Conservation (phyloP, 495 filamentous ascomycete genomes). For the Lasiosphaeria hispida region DNA sequence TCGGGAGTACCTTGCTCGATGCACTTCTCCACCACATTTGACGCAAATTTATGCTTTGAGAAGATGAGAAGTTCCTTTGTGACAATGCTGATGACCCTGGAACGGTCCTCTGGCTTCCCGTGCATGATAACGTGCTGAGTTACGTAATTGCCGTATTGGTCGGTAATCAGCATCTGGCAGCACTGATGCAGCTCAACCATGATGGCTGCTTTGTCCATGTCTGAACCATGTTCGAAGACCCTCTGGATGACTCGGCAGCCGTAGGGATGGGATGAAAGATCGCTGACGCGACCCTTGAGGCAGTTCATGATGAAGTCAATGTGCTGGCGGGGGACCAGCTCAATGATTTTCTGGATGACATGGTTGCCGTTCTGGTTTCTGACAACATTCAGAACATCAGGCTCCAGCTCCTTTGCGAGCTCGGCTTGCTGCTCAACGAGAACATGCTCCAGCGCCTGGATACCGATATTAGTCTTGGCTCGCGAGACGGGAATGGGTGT, state of each 20-base stretch:
- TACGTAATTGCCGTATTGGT: conserved; percentile 97
- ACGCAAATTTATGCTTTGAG: conserved; percentile 95
- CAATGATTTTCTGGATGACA: conserved; percentile 93
- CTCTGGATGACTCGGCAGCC: conserved; percentile 94
- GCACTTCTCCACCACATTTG: conserved; percentile 96
- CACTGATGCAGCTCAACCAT: conserved; percentile 77
- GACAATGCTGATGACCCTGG: conserved; percentile 69
- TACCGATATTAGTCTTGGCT: conserved; percentile 19
- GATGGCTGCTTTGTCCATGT: conserved; percentile 65
- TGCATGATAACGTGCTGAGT: conserved; percentile 89
- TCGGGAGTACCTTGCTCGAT: conserved; percentile 69
- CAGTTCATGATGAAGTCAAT: conserved; percentile 88
- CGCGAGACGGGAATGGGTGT: background rate
- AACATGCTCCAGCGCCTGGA: conserved; percentile 84
- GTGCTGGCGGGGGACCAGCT: conserved; percentile 75
- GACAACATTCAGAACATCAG: conserved; percentile 73
- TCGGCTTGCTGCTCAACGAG: conserved; percentile 84
- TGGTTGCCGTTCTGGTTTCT: conserved; percentile 95
- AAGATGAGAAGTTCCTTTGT: conserved; percentile 64
- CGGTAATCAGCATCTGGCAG: conserved; percentile 69
- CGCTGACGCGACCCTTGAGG: conserved; percentile 75
- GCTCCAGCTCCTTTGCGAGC: conserved; percentile 78
- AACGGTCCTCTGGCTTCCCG: conserved; percentile 73
- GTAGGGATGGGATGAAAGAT: conserved; percentile 76
- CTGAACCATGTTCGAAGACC: conserved; percentile 82